Base-by-base conservation (phyloP, 805 yeast genomes). In the Kazachstania viticola region DNA sequence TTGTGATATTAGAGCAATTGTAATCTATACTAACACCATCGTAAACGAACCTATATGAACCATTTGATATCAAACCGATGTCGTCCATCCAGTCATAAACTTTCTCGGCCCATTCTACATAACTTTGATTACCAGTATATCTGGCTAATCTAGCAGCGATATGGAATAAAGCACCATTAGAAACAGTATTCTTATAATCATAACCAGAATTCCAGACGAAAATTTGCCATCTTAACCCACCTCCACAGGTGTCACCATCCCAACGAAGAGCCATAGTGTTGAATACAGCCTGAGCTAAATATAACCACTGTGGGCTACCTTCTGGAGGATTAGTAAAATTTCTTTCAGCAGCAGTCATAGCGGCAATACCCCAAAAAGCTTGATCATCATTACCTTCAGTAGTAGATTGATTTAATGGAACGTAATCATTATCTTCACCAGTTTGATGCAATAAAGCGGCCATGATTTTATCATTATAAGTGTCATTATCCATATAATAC, bases 351-450 rank as follows among this genome's bases (percentile, higher is more conserved):
- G 96, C 96, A 18, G 73, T 76, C 79, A 88, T 83, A 4, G 75
- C 93, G 1, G 94, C 79, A 38, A 91, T 65, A 4, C 95, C 97
- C 97, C 97, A 88, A 55, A 88, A 84, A 2, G 82, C 95, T 62
- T 88, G 97, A 64, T 88, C 97, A 66, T 88, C 98, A 52, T 88
- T 88, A 49, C 97, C 98, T 60, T 88, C 96, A 2, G 94, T 81
- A 22, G 85, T 75, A 9, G 87, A 73, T 58, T 87, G 95, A 56
- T 84, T 83, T 38, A 74, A 61, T 4, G 96, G 95, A 56, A 88
- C 75, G 57, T 75, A 91, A 58, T 88, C 78, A 61, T 73, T 62
- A 51, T 75, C 66, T 9, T 69, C 71, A 29, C 88, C 88, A 8
- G 73, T 71, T 58, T 88, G 97, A 48, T 72, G 75, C 31, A 71